Base-by-base conservation (phyloP, 2,329 filamentous ascomycete genomes). In the Ustilaginoidea virens region DNA sequence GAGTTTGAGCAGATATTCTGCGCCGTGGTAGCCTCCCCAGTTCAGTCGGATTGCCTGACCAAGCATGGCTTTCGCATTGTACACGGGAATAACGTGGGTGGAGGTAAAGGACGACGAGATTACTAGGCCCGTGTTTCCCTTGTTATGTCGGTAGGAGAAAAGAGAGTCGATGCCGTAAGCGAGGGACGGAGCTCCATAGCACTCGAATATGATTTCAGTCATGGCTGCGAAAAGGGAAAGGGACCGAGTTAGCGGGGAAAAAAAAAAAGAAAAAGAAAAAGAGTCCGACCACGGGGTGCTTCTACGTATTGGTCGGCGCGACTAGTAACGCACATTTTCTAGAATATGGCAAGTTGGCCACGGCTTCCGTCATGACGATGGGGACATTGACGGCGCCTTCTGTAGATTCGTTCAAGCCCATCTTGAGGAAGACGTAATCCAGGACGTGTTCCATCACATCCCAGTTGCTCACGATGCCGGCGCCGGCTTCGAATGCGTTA, bases 121-220 rank as follows among this genome's bases (percentile, higher is more conserved):
- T 21, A 98, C 80, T 14, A 98, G 62, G 5, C 90, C 90, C 16
- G 81, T 87, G 28, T 66, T 74, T 37, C 90, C 90, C 36, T 80
- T 73, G 50, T 98, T 98, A 58, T 93, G 80, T 36, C 77, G 68
- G 59, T 93, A 98, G 13, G 87, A 92, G 58, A 98, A 98, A 18
- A 98, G 69, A 8, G 86, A 92, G 53, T 98, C 90, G 56, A 98
- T 86, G 29, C 90, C 90, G 54, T 90, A 94, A 12, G 86, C 80
- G 16, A 94, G 67, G 2, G 82, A 87, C 0, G 90, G 87, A 8
- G 81, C 86, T 34, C 74, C 72, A 52, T 98, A 98, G 55, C 85
- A 92, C 54, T 98, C 90, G 51, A 96, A 98, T 8, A 98, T 62
- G 31, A 96, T 87, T 48, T 98, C 90, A 24, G 81, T 92, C 87